Percentiles rank a stretch among this genome's conserved stretches.
Evolutionary conservation across 2,329 filamentous ascomycete species (phyloP).

Genomic region (Ascochyta fabae): DNA sequence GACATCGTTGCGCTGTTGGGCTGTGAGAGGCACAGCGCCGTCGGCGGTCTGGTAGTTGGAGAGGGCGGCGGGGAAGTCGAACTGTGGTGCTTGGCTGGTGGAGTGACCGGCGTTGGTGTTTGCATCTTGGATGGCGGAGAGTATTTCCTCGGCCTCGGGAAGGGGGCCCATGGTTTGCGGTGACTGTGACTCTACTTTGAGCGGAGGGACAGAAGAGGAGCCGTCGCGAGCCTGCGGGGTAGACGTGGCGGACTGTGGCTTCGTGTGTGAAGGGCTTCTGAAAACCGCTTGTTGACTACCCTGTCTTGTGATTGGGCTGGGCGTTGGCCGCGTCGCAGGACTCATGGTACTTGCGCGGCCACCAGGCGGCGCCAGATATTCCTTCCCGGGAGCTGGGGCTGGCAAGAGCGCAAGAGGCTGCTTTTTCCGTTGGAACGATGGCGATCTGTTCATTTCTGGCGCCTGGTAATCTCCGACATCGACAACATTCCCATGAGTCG

Average conservation of each 20-base stretch:
- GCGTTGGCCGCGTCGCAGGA: constrained; percentile 34
- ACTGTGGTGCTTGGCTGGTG: constrained; percentile 42
- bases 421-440: constrained; percentile 47
- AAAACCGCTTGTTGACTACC: constrained; percentile 31
- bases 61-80: constrained; percentile 56
- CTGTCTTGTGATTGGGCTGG: constrained; percentile 34
- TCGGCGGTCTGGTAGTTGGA: constrained; percentile 56
- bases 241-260: constrained; percentile 20
- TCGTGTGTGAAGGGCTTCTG: constrained; percentile 29
- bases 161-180: constrained; percentile 44
- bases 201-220: constrained; percentile 30
- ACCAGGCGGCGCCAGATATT: constrained; percentile 27
- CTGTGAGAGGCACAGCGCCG: constrained; percentile 55
- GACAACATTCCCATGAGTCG: constrained; percentile 65
- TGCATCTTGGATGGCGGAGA: constrained; percentile 57
- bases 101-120: constrained; percentile 49
- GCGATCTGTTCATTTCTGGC: constrained; percentile 42
- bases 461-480: constrained; percentile 64
- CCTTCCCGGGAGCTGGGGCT: constrained; percentile 38
- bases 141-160: constrained; percentile 56
- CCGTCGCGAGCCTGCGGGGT: constrained; percentile 19
- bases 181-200: constrained; percentile 53
- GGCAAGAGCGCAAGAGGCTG: constrained; percentile 48
- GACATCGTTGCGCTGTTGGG: constrained; percentile 56
- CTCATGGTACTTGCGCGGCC: constrained; percentile 44